Base-by-base conservation (phyloP, 345 rosid genomes). In the Chamaenerion angustifolium region DNA sequence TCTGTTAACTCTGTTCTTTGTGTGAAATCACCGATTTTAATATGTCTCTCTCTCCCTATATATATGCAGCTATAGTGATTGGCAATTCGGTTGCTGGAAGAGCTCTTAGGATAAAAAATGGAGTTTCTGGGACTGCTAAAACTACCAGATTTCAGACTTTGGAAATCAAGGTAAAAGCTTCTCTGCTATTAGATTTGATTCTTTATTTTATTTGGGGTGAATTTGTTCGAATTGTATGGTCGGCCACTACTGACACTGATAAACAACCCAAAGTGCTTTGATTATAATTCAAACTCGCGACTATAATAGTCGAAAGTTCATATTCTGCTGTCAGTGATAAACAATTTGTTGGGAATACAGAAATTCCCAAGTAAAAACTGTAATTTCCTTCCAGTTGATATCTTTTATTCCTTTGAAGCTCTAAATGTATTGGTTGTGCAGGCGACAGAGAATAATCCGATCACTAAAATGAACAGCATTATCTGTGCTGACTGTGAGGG, bases 401-500 rank as follows among this genome's bases (percentile, higher is more conserved):
- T 44, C 43, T 15, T 43, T 37, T 48, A 40, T 40, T 17, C 12
- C 11, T n/a, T 31, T 42, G 37, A 31, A 31, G 3, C 37, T 31
- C 8, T 31, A 31, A 31, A 31, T 31, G 37, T 31, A 31, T 50
- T 62, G 49, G 40, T 59, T 55, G 56, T 54, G 59, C 75, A 92
- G 98, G 85, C 94, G 14, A 47, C 75, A 41, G 46, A 65, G 47
- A 37, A 65, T 43, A 62, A 60, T 52, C 69, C 16, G 59, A 40
- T 46, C 50, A 40, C 79, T 46, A 82, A 82, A 62, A 0, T 12
- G 16, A 74, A 49, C 66, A 90, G 96, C 74, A 64, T 90, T 23
- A 51, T 90, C 42, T 90, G 98, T 62, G 19, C 67, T 27, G 80
- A 86, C 10, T 90, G 94, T 71, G 87, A 83, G 12, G 88, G 88